Percentiles rank a stretch among this genome's conserved stretches.
Evolutionary conservation across 1,284 basidiomycete genomes (phyloP).

Genomic region (Lignosus rhinocerotis): DNA sequence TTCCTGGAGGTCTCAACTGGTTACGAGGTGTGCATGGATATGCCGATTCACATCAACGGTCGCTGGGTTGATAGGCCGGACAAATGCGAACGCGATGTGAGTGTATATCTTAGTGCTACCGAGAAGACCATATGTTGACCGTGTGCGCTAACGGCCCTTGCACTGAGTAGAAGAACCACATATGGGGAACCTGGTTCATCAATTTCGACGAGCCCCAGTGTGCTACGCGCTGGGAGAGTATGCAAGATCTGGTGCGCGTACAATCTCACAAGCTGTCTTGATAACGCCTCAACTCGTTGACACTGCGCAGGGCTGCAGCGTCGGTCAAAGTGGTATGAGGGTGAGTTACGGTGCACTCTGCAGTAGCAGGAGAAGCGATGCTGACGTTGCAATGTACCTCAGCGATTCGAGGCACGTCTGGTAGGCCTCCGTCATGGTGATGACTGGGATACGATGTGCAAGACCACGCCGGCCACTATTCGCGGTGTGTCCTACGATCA

Average conservation of each 20-base stretch:
- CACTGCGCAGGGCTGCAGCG: conserved; percentile 11
- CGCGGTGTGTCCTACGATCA: conserved; percentile 7
- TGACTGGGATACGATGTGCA: conserved; percentile 22
- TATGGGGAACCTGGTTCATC: conserved; percentile 26
- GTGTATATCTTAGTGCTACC: neutral
- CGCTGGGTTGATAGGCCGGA: conserved; percentile 14
- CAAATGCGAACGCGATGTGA: conserved; percentile 17
- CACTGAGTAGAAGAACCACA: conserved; percentile 3
- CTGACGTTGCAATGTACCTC: neutral
- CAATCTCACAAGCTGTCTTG: neutral
- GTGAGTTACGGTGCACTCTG: neutral
- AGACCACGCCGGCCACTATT: conserved; percentile 18
- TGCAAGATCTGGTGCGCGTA: conserved; percentile 16
- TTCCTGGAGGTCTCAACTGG: conserved; percentile 18
- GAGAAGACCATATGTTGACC: neutral
- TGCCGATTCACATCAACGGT: conserved; percentile 21
- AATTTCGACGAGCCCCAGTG: conserved; percentile 22
- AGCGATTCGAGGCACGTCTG: conserved; percentile 18
- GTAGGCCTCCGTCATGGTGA: conserved; percentile 12
- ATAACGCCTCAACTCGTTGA: too few relatives aligned
- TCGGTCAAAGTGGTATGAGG: conserved; percentile 1
- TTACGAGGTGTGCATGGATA: conserved; percentile 20
- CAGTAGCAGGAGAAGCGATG: neutral
- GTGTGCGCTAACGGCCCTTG: neutral
- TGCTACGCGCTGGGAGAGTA: conserved; percentile 17